Evolutionary conservation across 139 green algal species (phyloP), one percentile per base, ranked within the genome.

Genomic region (Chlorella sp.): DNA sequence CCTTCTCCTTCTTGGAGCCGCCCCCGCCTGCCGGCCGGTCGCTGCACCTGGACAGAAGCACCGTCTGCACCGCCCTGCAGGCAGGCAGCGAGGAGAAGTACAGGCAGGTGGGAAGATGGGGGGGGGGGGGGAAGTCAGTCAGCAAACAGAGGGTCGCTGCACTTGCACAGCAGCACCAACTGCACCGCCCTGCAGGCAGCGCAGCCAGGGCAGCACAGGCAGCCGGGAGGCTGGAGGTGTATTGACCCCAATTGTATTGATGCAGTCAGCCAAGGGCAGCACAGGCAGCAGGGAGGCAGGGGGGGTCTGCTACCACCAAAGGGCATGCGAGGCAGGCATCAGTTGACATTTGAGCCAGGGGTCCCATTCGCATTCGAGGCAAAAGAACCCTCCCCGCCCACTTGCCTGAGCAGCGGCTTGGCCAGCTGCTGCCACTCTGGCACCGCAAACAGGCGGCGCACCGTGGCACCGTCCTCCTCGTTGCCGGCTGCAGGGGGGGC

Each of bases 1-100:
- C 89, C 42, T 92, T 92, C 60, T 92, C 89, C 53, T 92, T 92
- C 85, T 92, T 92, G 3, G 12, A 14, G 22, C 40, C 48, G 21
- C 32, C n/a, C 26, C 30, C 69, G 1, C 9, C n/a, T 0, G 34
- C 89, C 7, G 34, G 42, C 16, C 81, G 85, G 30, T 32, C 30
- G 30, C 42, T 61, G 66, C 69, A 78, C 57, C 77, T 40, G 7
- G 87, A n/a, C 32, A 90, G 78, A 39, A 90, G 26, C 39, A 88
- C 84, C 14, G 84, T 88, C 39, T 88, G 84, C 40, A 40, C 66
- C 0, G 84, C 84, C 28, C 84, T 86, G 81, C 81, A 73, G 39
- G 81, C 81, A 73, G 39, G 39, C 7, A 12, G 39, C 14, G 48
- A 32, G 37, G 36, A 83, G 37, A 5, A 57, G 48, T 9, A 11